Evolutionary conservation across 768 basidiomycete genomes (phyloP).

Genomic region (Cystobasidium tubakii): DNA sequence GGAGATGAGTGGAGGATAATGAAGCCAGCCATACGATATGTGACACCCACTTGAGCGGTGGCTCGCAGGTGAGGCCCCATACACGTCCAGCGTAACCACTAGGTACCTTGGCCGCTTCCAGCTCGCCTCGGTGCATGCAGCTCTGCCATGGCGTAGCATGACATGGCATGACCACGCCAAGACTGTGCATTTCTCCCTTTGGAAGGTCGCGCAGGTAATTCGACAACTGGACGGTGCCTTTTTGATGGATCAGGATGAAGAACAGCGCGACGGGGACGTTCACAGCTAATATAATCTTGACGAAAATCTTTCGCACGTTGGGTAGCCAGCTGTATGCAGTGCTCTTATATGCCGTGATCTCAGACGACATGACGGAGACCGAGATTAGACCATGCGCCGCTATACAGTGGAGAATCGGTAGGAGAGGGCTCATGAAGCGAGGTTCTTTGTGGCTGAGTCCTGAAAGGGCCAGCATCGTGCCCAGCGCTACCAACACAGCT

Average conservation of each 20-base stretch:
- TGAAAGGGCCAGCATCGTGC: constrained; percentile 62
- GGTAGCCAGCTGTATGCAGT: neutral
- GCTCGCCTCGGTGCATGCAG: constrained; percentile 67
- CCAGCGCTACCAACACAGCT: constrained; percentile 51
- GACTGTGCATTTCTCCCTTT: constrained; percentile 54
- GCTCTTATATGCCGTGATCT: constrained; percentile 42
- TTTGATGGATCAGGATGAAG: constrained; percentile 59
- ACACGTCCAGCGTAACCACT: constrained; percentile 51
- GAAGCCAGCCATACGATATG: neutral
- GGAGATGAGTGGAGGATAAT: constrained; percentile 1
- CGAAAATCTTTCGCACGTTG: constrained; percentile 17
- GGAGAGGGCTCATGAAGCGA: constrained; percentile 89
- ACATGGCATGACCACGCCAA: constrained; percentile 89
- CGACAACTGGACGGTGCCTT: constrained; percentile 70
- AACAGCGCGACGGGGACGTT: constrained; percentile 35
- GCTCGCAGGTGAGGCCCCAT: constrained; percentile 90
- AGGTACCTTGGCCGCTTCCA: constrained; percentile 51
- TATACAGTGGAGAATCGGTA: constrained; percentile 75
- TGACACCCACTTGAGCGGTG: constrained; percentile 64
- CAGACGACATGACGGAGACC: constrained; percentile 52
- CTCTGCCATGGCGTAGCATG: constrained; percentile 92
- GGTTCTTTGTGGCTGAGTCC: constrained; percentile 89
- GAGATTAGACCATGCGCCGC: constrained; percentile 66
- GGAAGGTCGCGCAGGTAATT: constrained; percentile 61
- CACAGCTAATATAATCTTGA: constrained; percentile 23